These are phyloP conservation scores for Ophiocordyceps camponoti-leonardi DNA, from an alignment of 2,329 filamentous ascomycete genomes.

Conservation along the genomic window DNA sequence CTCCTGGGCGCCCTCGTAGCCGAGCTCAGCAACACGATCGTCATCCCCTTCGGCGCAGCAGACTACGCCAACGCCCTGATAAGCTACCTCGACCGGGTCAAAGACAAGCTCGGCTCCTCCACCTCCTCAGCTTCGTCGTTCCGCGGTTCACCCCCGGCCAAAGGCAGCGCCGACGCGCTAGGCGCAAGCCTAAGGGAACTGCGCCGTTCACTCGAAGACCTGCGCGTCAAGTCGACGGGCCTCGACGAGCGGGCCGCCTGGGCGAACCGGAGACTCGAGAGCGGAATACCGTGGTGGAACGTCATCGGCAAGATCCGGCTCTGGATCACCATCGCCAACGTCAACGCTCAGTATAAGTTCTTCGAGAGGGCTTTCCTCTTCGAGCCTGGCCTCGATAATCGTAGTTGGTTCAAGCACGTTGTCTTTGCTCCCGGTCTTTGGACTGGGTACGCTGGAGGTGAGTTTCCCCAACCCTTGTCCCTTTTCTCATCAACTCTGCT, in stretches of 20 bases:
- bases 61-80: conserved; percentile 44
- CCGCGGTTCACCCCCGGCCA: conserved; percentile 5
- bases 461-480: conserved; percentile 10
- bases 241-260: conserved; percentile 28
- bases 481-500: no score
- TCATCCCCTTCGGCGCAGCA: conserved; percentile 46
- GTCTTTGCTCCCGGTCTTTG: conserved; percentile 83
- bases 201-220: conserved; percentile 17
- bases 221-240: conserved; percentile 21
- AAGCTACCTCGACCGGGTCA: conserved; percentile 32
- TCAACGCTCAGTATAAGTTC: conserved; percentile 70
- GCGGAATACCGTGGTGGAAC: conserved; percentile 62
- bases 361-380: conserved; percentile 72
- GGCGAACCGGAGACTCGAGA: conserved; percentile 23
- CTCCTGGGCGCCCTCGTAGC: conserved; percentile 45
- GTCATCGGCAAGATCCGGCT: conserved; percentile 51
- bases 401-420: conserved; percentile 87
- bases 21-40: conserved; percentile 40
- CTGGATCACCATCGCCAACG: conserved; percentile 41
- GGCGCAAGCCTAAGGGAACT: conserved; percentile 20
- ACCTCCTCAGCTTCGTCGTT: conserved; percentile 6
- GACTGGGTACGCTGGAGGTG: conserved; percentile 75
- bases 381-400: conserved; percentile 55
- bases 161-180: conserved; percentile 21
- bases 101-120: conserved; percentile 25